Conservation (phyloP, 176 grass and related monocot species). For the Hordeum vulgare region MorexV3_pseudomolecules_assembly NC_058522.1:575397329-575397828, state of each 20-base stretch:
- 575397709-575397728: neutral
- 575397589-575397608: neutral
- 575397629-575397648: neutral
- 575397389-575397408: neutral
- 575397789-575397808: neutral
- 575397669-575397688: neutral
- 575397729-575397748: neutral
- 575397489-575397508: no score
- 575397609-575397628: neutral
- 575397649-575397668: neutral
- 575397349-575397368: neutral
- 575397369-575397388: neutral
- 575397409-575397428: neutral
- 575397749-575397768: neutral
- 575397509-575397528: no score
- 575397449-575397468: neutral
- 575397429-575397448: neutral
- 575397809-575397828: neutral
- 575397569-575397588: neutral
- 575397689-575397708: neutral
- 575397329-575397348: neutral
- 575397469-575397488: neutral
- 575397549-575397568: neutral
- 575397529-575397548: neutral
- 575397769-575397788: neutral